A percentile compares a stretch with the other conserved stretches of the same genome.
Evolutionary conservation across 495 filamentous ascomycete species (phyloP).

Genomic region (Annulohypoxylon moriforme): DNA sequence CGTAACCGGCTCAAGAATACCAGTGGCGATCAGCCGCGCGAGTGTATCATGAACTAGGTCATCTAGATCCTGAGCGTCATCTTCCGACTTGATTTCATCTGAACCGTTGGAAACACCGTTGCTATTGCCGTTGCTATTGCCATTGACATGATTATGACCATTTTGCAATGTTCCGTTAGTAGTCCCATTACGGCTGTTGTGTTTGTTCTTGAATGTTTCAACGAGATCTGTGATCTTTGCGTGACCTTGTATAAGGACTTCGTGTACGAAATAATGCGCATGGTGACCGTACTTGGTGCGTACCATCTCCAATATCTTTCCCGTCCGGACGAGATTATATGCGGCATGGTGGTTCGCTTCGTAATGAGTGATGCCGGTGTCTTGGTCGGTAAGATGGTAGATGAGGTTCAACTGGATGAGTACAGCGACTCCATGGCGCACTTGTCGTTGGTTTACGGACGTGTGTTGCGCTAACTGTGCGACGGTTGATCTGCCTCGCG

Average conservation of each 20-base stretch:
- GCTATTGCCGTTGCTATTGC: conserved; percentile 35
- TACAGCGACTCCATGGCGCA: conserved; percentile 81
- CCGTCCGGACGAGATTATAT: conserved; percentile 81
- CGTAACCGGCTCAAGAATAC: conserved; percentile 58
- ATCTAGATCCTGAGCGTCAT: conserved; percentile 44
- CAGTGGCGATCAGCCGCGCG: conserved; percentile 56
- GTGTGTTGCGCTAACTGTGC: conserved; percentile 73
- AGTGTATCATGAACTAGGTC: conserved; percentile 54
- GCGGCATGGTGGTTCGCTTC: conserved; percentile 78
- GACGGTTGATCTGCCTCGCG: conserved; percentile 79
- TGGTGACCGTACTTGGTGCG: conserved; percentile 74
- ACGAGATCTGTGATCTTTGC: conserved; percentile 76
- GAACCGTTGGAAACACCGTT: conserved; percentile 27
- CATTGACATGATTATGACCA: conserved; percentile 34
- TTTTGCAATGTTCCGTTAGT: conserved; percentile 32
- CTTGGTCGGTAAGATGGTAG: conserved; percentile 73
- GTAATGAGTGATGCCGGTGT: conserved; percentile 76
- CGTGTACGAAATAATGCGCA: conserved; percentile 76
- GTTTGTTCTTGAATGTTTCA: conserved; percentile 53
- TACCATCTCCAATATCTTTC: conserved; percentile 82
- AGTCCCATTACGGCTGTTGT: conserved; percentile 45
- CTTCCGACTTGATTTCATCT: conserved; percentile 32
- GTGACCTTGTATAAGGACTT: conserved; percentile 81
- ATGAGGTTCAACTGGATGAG: conserved; percentile 91
- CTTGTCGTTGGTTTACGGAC: conserved; percentile 71